A percentile compares a stretch with the other conserved stretches of the same genome.
Conservation (phyloP, 768 basidiomycete species). For the Suillus ampliporus region DNA sequence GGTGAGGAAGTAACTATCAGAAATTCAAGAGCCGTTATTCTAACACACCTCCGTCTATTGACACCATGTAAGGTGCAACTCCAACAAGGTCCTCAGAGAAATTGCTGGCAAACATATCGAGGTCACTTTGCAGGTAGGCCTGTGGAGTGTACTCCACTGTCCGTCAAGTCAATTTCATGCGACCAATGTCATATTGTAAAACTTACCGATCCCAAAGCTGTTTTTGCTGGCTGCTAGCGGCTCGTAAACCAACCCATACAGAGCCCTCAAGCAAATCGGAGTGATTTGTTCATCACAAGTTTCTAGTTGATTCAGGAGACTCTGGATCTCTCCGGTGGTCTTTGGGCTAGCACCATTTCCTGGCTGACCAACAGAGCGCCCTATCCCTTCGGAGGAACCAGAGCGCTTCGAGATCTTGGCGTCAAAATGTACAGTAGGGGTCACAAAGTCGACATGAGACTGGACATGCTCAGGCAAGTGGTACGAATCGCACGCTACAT, state of each 20-base stretch:
- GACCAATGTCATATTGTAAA: not conserved
- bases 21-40: slow-evolving; percentile 5
- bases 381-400: slow-evolving; percentile 25
- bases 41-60: slow-evolving; percentile 3
- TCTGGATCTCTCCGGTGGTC: slow-evolving; percentile 20
- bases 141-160: slow-evolving; percentile 51
- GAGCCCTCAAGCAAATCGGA: slow-evolving; percentile 44
- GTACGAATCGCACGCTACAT: slow-evolving; percentile 41
- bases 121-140: slow-evolving; percentile 47
- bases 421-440: slow-evolving; percentile 45
- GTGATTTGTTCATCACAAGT: slow-evolving; percentile 41
- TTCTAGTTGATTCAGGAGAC: slow-evolving; percentile 24
- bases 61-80: slow-evolving; percentile 41
- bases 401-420: slow-evolving; percentile 29
- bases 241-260: slow-evolving; percentile 42
- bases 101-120: slow-evolving; percentile 48
- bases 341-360: slow-evolving; percentile 11
- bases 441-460: slow-evolving; percentile 46
- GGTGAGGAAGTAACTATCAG: slow-evolving; percentile 3
- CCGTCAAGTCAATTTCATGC: not conserved
- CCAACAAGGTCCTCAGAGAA: slow-evolving; percentile 48
- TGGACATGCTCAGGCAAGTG: slow-evolving; percentile 42
- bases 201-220: slow-evolving; percentile 43
- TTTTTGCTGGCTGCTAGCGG: slow-evolving; percentile 40
- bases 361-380: slow-evolving; percentile 10